Percentiles rank a stretch among this genome's conserved stretches.
Conservation (phyloP, 345 rosid species). For the Passiflora organensis region DNA sequence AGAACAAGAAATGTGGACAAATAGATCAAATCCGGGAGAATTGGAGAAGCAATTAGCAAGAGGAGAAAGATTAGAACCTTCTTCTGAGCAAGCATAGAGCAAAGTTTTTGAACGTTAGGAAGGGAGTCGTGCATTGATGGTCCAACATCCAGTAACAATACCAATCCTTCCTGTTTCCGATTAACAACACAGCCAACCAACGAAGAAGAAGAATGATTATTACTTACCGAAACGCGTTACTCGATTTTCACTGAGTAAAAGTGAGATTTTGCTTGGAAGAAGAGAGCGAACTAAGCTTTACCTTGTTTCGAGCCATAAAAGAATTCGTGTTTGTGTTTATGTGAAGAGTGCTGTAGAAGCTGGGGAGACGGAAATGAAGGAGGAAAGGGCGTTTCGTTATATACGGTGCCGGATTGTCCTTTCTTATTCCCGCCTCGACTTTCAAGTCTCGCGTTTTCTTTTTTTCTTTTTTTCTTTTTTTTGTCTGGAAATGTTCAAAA, state of each 20-base stretch:
- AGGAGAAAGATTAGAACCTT: conserved; percentile 44
- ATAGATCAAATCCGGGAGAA: no score
- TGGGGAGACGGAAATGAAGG: no score
- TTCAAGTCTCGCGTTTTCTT: no score
- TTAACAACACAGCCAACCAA: background rate
- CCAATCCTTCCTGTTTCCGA: conserved; percentile 58
- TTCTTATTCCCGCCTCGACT: no score
- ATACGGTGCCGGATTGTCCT: no score
- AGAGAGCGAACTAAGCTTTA: conserved; percentile 15
- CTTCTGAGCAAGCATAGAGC: conserved; percentile 66
- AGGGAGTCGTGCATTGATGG: conserved; percentile 71
- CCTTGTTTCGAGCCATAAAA: conserved; percentile 76
- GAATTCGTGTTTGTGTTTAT: no score
- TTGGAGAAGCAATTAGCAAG: background rate
- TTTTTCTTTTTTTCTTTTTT: no score
- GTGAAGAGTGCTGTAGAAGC: no score
- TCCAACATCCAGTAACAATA: conserved; percentile 79
- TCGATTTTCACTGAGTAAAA: background rate
- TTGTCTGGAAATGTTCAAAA: no score
- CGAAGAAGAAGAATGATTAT: background rate
- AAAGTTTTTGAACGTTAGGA: conserved; percentile 56
- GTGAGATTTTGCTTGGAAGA: background rate
- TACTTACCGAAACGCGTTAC: no score
- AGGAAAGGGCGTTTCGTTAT: no score
- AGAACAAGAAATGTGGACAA: no score